Conservation (phyloP, 2,329 filamentous ascomycete genomes). For the Metarhizium anisopliae region DNA sequence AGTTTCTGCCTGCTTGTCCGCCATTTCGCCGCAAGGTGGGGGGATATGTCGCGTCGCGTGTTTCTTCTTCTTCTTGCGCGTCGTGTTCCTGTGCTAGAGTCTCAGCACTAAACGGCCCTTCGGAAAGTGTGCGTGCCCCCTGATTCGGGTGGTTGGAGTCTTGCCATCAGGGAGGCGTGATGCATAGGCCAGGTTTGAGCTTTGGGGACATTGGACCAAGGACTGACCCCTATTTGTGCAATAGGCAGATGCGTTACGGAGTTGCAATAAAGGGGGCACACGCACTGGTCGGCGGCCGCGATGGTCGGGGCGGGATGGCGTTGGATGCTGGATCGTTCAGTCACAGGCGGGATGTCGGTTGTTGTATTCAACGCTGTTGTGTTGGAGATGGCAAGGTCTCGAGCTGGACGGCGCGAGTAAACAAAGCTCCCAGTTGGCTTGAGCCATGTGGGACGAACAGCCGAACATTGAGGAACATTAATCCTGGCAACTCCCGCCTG, state of each 20-base stretch:
- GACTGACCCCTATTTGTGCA: background rate
- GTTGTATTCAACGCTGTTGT: too few relatives aligned
- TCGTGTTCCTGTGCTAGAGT: background rate
- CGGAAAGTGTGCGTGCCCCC: background rate
- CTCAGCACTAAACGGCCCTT: background rate
- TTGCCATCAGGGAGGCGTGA: background rate
- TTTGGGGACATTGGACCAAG: background rate
- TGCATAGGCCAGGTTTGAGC: background rate
- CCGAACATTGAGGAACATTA: too few relatives aligned
- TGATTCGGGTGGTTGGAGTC: too few relatives aligned
- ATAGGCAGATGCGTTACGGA: background rate
- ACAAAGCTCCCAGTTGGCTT: too few relatives aligned
- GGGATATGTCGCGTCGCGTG: background rate
- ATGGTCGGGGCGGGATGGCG: background rate
- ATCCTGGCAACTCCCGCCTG: too few relatives aligned
- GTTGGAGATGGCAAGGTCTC: too few relatives aligned
- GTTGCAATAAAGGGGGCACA: too few relatives aligned
- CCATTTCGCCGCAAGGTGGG: constrained; percentile 18
- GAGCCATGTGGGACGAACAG: too few relatives aligned
- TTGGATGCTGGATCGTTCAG: background rate
- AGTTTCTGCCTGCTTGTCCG: constrained; percentile 31
- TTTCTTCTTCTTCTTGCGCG: background rate
- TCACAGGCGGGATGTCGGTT: too few relatives aligned
- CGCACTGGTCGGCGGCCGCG: too few relatives aligned
- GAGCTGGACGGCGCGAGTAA: too few relatives aligned